A percentile compares a stretch with the other conserved stretches of the same genome.
These are phyloP conservation scores for Alternaria metachromatica DNA, from an alignment of 2,329 filamentous ascomycete species.

Conservation along the genomic window DNA sequence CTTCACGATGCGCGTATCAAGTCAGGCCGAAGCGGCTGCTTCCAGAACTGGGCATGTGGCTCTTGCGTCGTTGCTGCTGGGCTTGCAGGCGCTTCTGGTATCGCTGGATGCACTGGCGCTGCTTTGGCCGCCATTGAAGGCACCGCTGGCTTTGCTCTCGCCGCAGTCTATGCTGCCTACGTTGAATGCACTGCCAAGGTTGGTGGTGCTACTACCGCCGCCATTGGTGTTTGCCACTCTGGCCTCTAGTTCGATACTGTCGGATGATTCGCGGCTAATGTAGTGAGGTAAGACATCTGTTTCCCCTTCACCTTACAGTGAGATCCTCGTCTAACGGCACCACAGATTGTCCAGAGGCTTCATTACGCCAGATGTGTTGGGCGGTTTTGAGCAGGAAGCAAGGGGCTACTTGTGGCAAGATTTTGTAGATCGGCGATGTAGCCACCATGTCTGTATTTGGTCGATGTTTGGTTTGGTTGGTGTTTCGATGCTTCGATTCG, in stretches of 20 bases:
- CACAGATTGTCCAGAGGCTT: not conserved
- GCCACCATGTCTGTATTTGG: not conserved
- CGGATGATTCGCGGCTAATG: not conserved
- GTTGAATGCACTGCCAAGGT: not conserved
- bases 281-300: not conserved
- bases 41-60: not conserved
- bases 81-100: not conserved
- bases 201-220: not conserved
- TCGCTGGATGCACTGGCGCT: not conserved
- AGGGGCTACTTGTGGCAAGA: not conserved
- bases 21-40: not conserved
- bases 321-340: not conserved
- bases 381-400: not conserved
- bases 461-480: not conserved
- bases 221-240: not conserved
- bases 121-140: not conserved
- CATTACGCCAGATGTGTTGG: not conserved
- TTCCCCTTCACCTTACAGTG: not conserved
- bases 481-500: not conserved
- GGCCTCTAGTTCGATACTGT: not conserved
- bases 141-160: not conserved
- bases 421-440: not conserved
- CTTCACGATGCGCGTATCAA: not conserved
- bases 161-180: not conserved
- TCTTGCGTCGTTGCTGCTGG: not conserved